These are phyloP conservation scores for Botryotinia convoluta DNA, from an alignment of 2,329 filamentous ascomycete species.

Conservation along the genomic window DNA sequence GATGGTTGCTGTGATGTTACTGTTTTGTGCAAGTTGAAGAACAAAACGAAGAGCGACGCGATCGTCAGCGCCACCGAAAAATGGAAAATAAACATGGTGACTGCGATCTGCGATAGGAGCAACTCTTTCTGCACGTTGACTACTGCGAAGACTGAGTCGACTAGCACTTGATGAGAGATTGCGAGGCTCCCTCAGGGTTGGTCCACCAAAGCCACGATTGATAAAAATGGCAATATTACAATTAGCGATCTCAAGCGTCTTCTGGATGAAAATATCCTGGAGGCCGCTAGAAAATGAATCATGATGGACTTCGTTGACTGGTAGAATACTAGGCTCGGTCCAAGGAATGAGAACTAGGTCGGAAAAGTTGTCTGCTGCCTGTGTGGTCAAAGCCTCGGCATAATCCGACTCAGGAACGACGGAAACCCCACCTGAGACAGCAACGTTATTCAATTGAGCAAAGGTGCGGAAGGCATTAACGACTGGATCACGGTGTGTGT, in stretches of 20 bases:
- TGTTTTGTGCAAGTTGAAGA: constrained; percentile 78
- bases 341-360: constrained; percentile 84
- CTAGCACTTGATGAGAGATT: constrained; percentile 49
- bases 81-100: constrained; percentile 85
- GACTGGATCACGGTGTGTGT: constrained; percentile 72
- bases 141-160: constrained; percentile 55
- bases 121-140: constrained; percentile 54
- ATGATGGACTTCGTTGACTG: constrained; percentile 53
- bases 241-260: constrained; percentile 59
- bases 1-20: constrained; percentile 74
- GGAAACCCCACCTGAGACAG: constrained; percentile 76
- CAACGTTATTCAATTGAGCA: constrained; percentile 77
- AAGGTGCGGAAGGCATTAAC: constrained; percentile 90
- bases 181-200: constrained; percentile 42
- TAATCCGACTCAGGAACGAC: constrained; percentile 77
- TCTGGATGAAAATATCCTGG: constrained; percentile 73
- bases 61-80: constrained; percentile 82
- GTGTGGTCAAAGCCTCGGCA: constrained; percentile 70
- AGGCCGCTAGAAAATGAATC: constrained; percentile 59
- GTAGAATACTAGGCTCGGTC: constrained; percentile 75
- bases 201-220: constrained; percentile 64
- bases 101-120: constrained; percentile 63
- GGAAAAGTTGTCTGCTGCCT: constrained; percentile 66
- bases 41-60: constrained; percentile 75
- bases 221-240: constrained; percentile 77